phyloP scores from a whole-genome alignment of 768 basidiomycete species.

The Mycena filopes region DNA sequence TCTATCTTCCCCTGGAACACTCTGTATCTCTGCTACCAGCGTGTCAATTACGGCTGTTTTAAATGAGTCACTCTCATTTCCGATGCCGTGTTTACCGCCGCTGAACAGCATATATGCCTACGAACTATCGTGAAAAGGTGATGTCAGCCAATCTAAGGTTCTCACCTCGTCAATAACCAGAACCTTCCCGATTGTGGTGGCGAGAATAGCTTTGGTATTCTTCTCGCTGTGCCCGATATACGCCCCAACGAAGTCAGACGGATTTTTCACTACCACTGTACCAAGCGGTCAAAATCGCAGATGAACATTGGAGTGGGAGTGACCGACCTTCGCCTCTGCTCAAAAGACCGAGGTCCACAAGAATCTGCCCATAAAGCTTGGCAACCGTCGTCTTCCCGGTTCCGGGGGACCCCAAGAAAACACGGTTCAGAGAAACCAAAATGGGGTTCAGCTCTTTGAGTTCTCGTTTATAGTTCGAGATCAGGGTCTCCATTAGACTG shows the following conservation, averaged over 20 bases:
- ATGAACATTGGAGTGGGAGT: not conserved
- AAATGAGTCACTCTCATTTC: conserved; percentile 54
- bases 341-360: conserved; percentile 69
- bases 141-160: not conserved
- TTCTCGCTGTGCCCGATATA: conserved; percentile 67
- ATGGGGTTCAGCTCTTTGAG: conserved; percentile 63
- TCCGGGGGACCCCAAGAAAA: conserved; percentile 75
- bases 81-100: conserved; percentile 41
- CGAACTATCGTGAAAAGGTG: not conserved
- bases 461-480: conserved; percentile 69
- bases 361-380: conserved; percentile 70
- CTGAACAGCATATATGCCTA: conserved; percentile 77
- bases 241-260: conserved; percentile 71
- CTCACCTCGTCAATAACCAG: conserved; percentile 75
- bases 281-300: not conserved
- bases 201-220: conserved; percentile 72
- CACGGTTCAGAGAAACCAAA: conserved; percentile 66
- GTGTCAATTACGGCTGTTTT: conserved; percentile 80
- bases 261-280: conserved; percentile 72
- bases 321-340: conserved; percentile 75
- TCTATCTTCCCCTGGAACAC: conserved; percentile 73
- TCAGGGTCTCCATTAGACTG: conserved; percentile 56
- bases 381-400: conserved; percentile 81
- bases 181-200: conserved; percentile 69
- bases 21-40: conserved; percentile 79